phyloP scores from a whole-genome alignment of 176 grass and related monocot genomes.

The Neostapfia colusana region DNA sequence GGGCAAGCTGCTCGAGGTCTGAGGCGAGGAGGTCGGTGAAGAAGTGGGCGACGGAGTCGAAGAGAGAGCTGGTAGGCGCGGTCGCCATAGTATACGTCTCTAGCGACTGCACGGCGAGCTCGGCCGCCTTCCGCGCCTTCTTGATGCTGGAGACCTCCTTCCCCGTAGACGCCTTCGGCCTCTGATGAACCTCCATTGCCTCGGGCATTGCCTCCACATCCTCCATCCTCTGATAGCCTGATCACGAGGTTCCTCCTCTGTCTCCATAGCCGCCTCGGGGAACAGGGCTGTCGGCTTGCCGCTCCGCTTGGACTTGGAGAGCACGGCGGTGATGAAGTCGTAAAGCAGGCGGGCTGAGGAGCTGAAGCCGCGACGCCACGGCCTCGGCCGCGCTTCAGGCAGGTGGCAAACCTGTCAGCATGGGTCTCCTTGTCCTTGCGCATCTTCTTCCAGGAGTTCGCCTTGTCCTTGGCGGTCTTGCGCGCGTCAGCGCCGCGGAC shows the following conservation, averaged over 20 bases:
- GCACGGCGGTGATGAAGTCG: background rate
- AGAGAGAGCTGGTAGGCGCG: constrained; percentile 58
- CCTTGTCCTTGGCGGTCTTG: background rate
- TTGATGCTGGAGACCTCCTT: background rate
- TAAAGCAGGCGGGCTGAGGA: too few relatives aligned
- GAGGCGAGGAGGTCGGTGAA: constrained; percentile 53
- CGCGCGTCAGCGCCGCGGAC: constrained; percentile 25
- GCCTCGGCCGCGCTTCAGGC: too few relatives aligned
- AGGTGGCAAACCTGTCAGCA: too few relatives aligned
- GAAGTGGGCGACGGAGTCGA: constrained; percentile 48
- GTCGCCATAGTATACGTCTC: constrained; percentile 57
- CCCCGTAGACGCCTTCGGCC: too few relatives aligned
- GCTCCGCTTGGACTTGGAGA: background rate
- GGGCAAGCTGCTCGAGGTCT: constrained; percentile 36
- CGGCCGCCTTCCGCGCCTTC: constrained; percentile 4
- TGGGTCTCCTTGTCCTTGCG: background rate
- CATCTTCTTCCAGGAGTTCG: background rate
- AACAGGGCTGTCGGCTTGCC: too few relatives aligned
- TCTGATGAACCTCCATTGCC: too few relatives aligned
- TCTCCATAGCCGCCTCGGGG: too few relatives aligned
- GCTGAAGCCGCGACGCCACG: too few relatives aligned
- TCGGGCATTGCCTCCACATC: too few relatives aligned
- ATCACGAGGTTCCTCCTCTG: too few relatives aligned
- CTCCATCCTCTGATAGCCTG: too few relatives aligned
- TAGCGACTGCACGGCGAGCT: constrained; percentile 43